Percentiles rank a stretch among this genome's conserved stretches.
phyloP scores from a whole-genome alignment of 768 basidiomycete species.

The Mycena latifolia region DNA sequence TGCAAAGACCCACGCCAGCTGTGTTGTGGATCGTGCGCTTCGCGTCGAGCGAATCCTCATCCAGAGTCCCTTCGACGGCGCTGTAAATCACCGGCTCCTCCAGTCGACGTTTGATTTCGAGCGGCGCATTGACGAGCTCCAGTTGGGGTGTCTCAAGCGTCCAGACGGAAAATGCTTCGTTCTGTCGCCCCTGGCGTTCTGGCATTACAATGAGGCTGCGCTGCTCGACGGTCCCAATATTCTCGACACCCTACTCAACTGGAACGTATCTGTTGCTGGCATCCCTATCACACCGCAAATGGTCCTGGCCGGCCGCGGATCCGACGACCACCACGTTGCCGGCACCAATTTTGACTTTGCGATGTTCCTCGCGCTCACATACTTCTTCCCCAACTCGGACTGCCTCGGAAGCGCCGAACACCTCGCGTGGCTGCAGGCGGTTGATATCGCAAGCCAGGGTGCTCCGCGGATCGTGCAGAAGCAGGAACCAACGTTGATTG shows the following conservation, averaged over 20 bases:
- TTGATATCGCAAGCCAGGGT: constrained; percentile 54
- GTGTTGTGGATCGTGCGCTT: constrained; percentile 75
- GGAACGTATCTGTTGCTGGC: constrained; percentile 71
- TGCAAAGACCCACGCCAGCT: constrained; percentile 59
- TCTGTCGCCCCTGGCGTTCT: constrained; percentile 81
- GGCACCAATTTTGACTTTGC: constrained; percentile 70
- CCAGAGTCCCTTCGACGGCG: constrained; percentile 66
- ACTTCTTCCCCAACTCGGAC: constrained; percentile 83
- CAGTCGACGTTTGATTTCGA: constrained; percentile 76
- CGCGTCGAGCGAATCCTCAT: constrained; percentile 85
- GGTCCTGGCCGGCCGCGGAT: constrained; percentile 80
- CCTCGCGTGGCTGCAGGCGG: constrained; percentile 69
- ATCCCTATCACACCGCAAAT: constrained; percentile 78
- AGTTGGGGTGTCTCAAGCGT: constrained; percentile 66
- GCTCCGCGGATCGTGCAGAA: constrained; percentile 47
- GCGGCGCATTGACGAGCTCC: constrained; percentile 60
- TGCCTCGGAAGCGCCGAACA: constrained; percentile 76
- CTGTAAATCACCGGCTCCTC: constrained; percentile 72
- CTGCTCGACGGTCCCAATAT: constrained; percentile 69
- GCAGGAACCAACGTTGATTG: constrained; percentile 57
- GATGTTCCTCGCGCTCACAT: constrained; percentile 81
- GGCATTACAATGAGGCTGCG: constrained; percentile 71
- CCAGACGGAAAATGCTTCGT: constrained; percentile 72
- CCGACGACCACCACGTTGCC: constrained; percentile 62
- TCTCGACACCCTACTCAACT: constrained; percentile 64